phyloP scores from a whole-genome alignment of 768 basidiomycete species.

The Naganishia onofrii region DNA sequence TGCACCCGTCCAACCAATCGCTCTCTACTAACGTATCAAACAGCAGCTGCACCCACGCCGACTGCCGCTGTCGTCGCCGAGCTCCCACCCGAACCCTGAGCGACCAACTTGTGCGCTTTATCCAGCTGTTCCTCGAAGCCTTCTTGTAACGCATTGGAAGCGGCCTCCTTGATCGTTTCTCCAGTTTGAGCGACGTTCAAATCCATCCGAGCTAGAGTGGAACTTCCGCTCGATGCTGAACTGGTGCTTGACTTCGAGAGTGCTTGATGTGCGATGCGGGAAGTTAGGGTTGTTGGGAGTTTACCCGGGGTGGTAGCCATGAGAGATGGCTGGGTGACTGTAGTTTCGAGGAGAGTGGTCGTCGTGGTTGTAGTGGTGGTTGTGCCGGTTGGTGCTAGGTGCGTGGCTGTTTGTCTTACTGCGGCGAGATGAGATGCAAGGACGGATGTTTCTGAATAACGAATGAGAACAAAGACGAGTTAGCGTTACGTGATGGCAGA shows the following conservation, averaged over 20 bases:
- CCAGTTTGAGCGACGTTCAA: constrained; percentile 13
- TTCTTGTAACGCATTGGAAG: constrained; percentile 18
- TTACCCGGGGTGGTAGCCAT: background rate
- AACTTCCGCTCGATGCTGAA: background rate
- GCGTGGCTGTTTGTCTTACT: background rate
- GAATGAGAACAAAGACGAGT: background rate
- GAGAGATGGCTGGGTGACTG: background rate
- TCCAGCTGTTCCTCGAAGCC: constrained; percentile 20
- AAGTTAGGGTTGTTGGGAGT: background rate
- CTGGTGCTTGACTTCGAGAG: background rate
- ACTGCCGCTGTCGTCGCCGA: background rate
- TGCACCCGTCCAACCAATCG: background rate
- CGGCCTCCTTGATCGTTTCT: constrained; percentile 6
- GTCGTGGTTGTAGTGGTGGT: background rate
- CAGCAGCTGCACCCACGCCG: background rate
- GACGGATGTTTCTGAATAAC: constrained; percentile 5
- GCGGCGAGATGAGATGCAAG: background rate
- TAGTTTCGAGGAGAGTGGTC: background rate
- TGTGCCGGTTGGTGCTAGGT: background rate
- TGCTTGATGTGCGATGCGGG: constrained; percentile 11
- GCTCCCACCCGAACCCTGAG: background rate
- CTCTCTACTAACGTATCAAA: background rate
- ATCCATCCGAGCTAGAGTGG: constrained; percentile 13
- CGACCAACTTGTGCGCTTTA: constrained; percentile 10
- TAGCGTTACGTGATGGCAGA: background rate